Evolutionary conservation across 257 asterid genomes (phyloP).

Genomic region (Forsythia viridissima): DNA sequence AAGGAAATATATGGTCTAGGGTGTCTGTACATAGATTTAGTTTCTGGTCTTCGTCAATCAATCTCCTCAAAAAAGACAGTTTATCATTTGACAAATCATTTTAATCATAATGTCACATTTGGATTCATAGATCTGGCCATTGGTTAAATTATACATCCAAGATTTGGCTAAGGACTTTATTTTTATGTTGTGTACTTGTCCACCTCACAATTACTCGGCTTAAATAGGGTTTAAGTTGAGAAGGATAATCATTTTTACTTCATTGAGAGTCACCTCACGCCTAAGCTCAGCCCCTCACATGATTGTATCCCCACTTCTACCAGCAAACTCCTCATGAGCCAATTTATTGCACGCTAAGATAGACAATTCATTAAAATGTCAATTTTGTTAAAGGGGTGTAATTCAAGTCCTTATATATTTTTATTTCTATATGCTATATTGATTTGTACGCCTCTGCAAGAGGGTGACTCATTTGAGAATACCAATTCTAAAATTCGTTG

Average conservation of each 20-base stretch:
- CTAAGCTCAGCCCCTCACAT: too few species aligned
- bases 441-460: too few species aligned
- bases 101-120: not conserved
- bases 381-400: too few species aligned
- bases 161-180: not conserved
- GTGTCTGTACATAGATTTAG: constrained; percentile 33
- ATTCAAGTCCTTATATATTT: too few species aligned
- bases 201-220: not conserved
- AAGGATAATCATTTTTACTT: not conserved
- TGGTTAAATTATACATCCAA: not conserved
- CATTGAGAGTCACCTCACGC: too few species aligned
- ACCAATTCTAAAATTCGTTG: too few species aligned
- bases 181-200: not conserved
- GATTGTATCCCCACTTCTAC: too few species aligned
- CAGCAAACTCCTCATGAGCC: too few species aligned
- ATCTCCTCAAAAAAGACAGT: not conserved
- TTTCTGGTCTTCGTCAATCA: not conserved
- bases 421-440: too few species aligned
- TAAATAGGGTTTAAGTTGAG: not conserved
- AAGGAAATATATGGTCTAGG: constrained; percentile 28
- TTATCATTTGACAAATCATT: not conserved
- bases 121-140: not conserved
- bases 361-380: too few species aligned
- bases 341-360: too few species aligned
- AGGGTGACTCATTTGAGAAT: too few species aligned